phyloP scores from a whole-genome alignment of 1,284 basidiomycete species.

The Neolentinus lepideus region DNA sequence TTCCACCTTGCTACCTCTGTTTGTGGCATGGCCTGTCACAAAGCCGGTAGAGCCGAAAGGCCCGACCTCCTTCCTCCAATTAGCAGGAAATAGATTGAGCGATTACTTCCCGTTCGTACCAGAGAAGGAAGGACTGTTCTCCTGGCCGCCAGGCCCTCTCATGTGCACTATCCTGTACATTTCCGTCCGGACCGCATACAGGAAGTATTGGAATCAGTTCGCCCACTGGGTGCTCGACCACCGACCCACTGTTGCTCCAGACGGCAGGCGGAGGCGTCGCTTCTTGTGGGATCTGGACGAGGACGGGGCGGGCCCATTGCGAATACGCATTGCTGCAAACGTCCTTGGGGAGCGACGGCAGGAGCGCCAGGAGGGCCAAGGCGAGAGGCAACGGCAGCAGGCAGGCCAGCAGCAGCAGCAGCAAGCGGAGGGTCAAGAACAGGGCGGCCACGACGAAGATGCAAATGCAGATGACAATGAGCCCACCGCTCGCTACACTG shows the following conservation, averaged over 20 bases:
- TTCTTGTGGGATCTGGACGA: constrained; percentile 27
- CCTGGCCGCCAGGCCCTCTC: constrained; percentile 61
- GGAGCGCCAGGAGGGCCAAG: neutral
- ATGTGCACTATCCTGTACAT: constrained; percentile 49
- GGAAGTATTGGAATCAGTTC: constrained; percentile 30
- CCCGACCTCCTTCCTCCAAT: constrained; percentile 6
- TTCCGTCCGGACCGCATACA: constrained; percentile 40
- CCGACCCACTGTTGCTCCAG: constrained; percentile 9
- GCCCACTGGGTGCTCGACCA: constrained; percentile 40
- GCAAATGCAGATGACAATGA: constrained; percentile 33
- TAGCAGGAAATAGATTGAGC: constrained; percentile 4
- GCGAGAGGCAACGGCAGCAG: constrained; percentile 3
- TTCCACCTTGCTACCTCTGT: constrained; percentile 45
- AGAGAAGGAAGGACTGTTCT: constrained; percentile 12
- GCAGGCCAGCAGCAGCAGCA: constrained; percentile 7
- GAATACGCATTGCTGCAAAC: constrained; percentile 34
- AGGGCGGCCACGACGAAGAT: constrained; percentile 16
- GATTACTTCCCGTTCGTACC: constrained; percentile 21
- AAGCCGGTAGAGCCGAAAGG: constrained; percentile 24
- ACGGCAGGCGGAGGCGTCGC: constrained; percentile 18
- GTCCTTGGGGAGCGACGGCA: constrained; percentile 6
- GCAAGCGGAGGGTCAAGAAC: constrained; percentile 14
- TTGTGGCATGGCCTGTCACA: constrained; percentile 60
- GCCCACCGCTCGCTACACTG: constrained; percentile 47
- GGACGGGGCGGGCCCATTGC: constrained; percentile 36